Conservation (phyloP, 805 yeast species). For the Saturnispora silvae region DNA sequence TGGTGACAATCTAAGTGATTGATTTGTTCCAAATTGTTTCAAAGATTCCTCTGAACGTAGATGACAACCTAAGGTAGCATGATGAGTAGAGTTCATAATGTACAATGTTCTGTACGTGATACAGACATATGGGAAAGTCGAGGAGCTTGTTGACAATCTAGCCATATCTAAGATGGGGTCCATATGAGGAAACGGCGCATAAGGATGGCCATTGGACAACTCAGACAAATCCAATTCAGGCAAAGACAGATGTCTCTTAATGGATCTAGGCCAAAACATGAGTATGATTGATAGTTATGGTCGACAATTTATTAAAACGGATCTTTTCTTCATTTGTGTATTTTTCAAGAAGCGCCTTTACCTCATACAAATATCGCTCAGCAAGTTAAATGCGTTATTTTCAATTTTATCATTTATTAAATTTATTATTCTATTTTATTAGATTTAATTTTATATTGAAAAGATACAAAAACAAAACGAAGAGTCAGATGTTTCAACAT, state of each 20-base stretch:
- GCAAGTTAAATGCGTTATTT: too few relatives aligned
- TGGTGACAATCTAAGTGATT: conserved; percentile 27
- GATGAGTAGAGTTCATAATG: conserved; percentile 31
- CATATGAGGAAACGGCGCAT: conserved; percentile 19
- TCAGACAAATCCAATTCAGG: conserved; percentile 20
- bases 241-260: conserved; percentile 16
- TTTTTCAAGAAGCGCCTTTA: too few relatives aligned
- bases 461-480: conserved; percentile 4
- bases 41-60: conserved; percentile 34
- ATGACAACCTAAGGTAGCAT: conserved; percentile 39
- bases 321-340: not conserved
- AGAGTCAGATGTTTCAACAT: too few relatives aligned
- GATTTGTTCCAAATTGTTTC: conserved; percentile 37
- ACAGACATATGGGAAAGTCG: conserved; percentile 22
- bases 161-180: conserved; percentile 15
- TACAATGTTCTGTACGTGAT: conserved; percentile 30
- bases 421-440: too few relatives aligned
- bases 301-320: not conserved
- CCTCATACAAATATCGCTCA: too few relatives aligned
- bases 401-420: too few relatives aligned
- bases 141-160: not conserved
- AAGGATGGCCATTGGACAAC: conserved; percentile 9
- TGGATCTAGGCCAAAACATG: conserved; percentile 27
- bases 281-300: too few relatives aligned
- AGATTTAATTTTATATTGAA: conserved; percentile 2